Evolutionary conservation across 1,284 basidiomycete species (phyloP).

Genomic region (Grifola frondosa): DNA sequence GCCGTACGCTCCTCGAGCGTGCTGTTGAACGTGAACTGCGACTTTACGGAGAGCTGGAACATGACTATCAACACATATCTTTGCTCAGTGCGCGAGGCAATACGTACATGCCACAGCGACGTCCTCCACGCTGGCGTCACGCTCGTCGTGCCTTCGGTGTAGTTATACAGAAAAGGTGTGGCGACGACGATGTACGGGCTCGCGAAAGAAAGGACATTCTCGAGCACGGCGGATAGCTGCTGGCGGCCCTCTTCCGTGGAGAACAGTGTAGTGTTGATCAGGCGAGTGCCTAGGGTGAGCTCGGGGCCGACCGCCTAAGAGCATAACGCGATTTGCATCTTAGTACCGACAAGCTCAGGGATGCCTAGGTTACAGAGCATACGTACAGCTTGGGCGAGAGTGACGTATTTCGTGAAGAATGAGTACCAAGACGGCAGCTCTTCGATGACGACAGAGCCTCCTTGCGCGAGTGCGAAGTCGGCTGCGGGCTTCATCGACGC

Average conservation of each 20-base stretch:
- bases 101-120: constrained; percentile 46
- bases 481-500: constrained; percentile 30
- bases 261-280: constrained; percentile 33
- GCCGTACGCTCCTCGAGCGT: constrained; percentile 36
- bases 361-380: neutral
- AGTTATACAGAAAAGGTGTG: constrained; percentile 44
- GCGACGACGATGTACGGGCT: constrained; percentile 32
- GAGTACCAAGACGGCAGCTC: constrained; percentile 31
- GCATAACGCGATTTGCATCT: neutral
- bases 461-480: constrained; percentile 31
- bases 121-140: constrained; percentile 47
- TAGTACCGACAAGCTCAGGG: no score
- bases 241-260: constrained; percentile 23
- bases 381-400: constrained; percentile 27
- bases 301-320: constrained; percentile 32
- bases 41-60: constrained; percentile 23
- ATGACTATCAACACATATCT: neutral
- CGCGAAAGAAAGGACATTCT: constrained; percentile 24
- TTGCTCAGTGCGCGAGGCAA: neutral
- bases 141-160: constrained; percentile 41
- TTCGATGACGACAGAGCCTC: constrained; percentile 33
- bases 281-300: constrained; percentile 31
- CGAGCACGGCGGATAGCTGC: constrained; percentile 27
- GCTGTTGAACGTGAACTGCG: constrained; percentile 37
- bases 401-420: constrained; percentile 34